A percentile compares a stretch with the other conserved stretches of the same genome.
These are phyloP conservation scores for Silene coronaria DNA, from an alignment of 179 eudicot genomes.

Conservation along the genomic window DNA sequence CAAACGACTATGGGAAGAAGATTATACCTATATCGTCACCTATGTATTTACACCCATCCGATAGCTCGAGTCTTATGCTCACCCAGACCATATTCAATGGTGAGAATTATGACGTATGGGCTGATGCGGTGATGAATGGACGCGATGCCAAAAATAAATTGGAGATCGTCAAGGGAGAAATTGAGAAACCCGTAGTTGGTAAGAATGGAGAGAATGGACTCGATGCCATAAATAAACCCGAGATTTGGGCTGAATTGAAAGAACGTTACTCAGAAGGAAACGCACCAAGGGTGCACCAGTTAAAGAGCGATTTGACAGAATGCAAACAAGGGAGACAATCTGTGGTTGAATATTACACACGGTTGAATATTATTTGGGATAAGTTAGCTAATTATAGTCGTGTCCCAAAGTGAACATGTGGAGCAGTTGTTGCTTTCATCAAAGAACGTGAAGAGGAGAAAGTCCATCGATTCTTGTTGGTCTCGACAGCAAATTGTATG, in stretches of 20 bases:
- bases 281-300: not conserved
- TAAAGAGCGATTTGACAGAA: not conserved
- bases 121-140: not conserved
- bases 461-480: not conserved
- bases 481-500: not conserved
- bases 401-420: not conserved
- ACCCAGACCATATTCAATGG: not conserved
- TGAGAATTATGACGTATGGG: not conserved
- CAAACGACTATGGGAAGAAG: too few relatives aligned
- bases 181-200: not conserved
- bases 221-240: too few relatives aligned
- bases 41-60: too few relatives aligned
- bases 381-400: not conserved
- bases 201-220: too few relatives aligned
- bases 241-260: not conserved
- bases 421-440: not conserved
- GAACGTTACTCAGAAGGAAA: not conserved
- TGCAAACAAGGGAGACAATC: not conserved
- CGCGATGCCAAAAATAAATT: too few relatives aligned
- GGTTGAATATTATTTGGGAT: too few relatives aligned
- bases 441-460: not conserved
- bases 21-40: too few relatives aligned
- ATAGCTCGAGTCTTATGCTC: too few relatives aligned
- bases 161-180: not conserved
- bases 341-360: not conserved